Evolutionary conservation across 129 eudicot species (phyloP), one percentile per base, ranked within the genome.

Genomic region (Centaurea solstitialis): DNA sequence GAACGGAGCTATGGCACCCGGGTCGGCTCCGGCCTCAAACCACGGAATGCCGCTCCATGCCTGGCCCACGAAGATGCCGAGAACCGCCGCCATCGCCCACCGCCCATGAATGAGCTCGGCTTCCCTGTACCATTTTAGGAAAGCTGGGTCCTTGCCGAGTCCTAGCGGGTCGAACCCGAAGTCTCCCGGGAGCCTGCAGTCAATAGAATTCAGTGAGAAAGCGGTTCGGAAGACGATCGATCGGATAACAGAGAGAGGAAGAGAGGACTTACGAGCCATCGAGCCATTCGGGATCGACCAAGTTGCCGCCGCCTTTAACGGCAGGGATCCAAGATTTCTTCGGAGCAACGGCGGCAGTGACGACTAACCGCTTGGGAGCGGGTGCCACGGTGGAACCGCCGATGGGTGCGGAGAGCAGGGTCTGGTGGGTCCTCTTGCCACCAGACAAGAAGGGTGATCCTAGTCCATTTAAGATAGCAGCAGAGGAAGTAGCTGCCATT

Each of bases 21-120:
- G 98, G 83, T 88, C 97, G 0, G 98, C 98, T 40, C 98, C 98
- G 3, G 98, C 98, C 67, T 94, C 98, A 78, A 92, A 94, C 98
- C 97, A 94, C 43, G 98, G 98, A 88, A 94, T 83, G 38, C 97
- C 98, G 22, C 96, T 92, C 91, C 91, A 94, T 13, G 98, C 97
- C 79, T 94, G 98, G 6, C 98, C 97, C 7, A 92, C 96, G 62
- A 94, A 94, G 93, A 92, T 92, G 45, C 98, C 98, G 1, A 94
- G 78, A 12, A 94, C 98, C 1, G 97, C 97, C 2, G 94, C 90
- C 98, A 94, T 92, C 11, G 98, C 98, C 97, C 97, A 94, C 43
- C 98, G 81, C 23, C 97, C 98, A 70, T 94, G 98, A 87, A 94
- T 94, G 45, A 92, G 93, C 87, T 94, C 98, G 0, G 98, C 98